Evolutionary conservation across 2,329 filamentous ascomycete genomes (phyloP).

Genomic region (Beauveria scarabaeidicola): DNA sequence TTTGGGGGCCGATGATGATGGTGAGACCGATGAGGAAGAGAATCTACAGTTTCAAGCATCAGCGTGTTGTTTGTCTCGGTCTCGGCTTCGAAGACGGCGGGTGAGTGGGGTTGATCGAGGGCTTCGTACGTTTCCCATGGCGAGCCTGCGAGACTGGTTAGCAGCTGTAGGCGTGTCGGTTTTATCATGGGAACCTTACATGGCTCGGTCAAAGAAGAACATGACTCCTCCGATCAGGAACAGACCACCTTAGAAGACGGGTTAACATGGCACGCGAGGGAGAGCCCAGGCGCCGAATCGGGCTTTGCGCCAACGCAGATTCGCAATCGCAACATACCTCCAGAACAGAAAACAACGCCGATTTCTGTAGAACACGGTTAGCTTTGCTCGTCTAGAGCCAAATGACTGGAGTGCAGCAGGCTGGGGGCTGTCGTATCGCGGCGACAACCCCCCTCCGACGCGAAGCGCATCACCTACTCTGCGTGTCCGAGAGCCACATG

Average conservation of each 20-base stretch:
- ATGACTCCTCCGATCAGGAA: constrained; percentile 92
- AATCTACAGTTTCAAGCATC: constrained; percentile 49
- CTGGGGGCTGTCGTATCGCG: not conserved
- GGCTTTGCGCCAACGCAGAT: constrained; percentile 16
- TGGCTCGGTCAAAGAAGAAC: constrained; percentile 95
- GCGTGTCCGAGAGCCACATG: constrained; percentile 93
- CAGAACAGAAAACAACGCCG: constrained; percentile 94
- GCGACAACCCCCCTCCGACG: not conserved
- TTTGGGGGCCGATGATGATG: constrained; percentile 86
- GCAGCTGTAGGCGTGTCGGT: not conserved
- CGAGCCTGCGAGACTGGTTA: constrained; percentile 52
- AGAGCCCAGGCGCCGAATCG: not conserved
- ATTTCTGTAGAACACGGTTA: constrained; percentile 59
- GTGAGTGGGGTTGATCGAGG: constrained; percentile 9
- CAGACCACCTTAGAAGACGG: constrained; percentile 64
- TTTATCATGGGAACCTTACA: constrained; percentile 45
- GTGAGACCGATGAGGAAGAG: constrained; percentile 96
- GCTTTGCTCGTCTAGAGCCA: constrained; percentile 12
- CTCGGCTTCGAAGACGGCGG: constrained; percentile 10
- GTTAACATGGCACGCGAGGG: constrained; percentile 14
- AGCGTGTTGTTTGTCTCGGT: not conserved
- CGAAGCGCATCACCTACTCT: constrained; percentile 58
- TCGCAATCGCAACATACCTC: constrained; percentile 56
- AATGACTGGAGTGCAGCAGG: not conserved
- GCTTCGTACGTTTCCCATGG: constrained; percentile 82